Evolutionary conservation across 2,329 filamentous ascomycete genomes (phyloP).

Genomic region (Aspergillus intermedius): DNA sequence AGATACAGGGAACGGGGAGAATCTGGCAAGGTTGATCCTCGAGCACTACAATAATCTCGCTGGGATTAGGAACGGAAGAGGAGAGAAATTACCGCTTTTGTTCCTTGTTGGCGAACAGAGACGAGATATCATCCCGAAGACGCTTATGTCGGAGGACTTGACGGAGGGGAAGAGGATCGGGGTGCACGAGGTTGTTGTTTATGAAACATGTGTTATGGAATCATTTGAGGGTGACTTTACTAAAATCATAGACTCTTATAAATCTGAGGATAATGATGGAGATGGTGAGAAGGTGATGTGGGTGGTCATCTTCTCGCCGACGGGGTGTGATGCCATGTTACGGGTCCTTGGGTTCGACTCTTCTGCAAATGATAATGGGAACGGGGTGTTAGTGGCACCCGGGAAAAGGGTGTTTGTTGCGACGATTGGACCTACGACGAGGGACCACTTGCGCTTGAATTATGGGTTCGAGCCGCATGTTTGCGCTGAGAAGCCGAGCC

Average conservation of each 20-base stretch:
- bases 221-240: conserved; percentile 67
- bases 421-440: conserved; percentile 90
- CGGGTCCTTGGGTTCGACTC: conserved; percentile 41
- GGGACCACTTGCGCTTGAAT: conserved; percentile 56
- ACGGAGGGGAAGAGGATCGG: conserved; percentile 48
- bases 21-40: conserved; percentile 70
- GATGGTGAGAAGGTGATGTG: conserved; percentile 20
- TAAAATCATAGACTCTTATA: conserved; percentile 41
- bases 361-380: conserved; percentile 8
- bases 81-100: conserved; percentile 54
- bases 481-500: conserved; percentile 75
- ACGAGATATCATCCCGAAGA: conserved; percentile 81
- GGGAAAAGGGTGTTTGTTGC: conserved; percentile 53
- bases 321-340: conserved; percentile 57
- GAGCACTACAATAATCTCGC: conserved; percentile 57
- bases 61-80: conserved; percentile 9
- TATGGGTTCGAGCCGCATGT: conserved; percentile 43
- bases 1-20: conserved; percentile 78
- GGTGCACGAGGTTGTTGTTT: conserved; percentile 76
- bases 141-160: conserved; percentile 56
- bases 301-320: conserved; percentile 52
- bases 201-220: conserved; percentile 76
- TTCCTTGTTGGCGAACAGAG: conserved; percentile 89
- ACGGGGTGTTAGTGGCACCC: background rate
- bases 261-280: conserved; percentile 35